A percentile compares a stretch with the other conserved stretches of the same genome.
These are phyloP conservation scores for Phytophthora citricola DNA, from an alignment of 352 stramenopile genomes.

Conservation along the genomic window DNA sequence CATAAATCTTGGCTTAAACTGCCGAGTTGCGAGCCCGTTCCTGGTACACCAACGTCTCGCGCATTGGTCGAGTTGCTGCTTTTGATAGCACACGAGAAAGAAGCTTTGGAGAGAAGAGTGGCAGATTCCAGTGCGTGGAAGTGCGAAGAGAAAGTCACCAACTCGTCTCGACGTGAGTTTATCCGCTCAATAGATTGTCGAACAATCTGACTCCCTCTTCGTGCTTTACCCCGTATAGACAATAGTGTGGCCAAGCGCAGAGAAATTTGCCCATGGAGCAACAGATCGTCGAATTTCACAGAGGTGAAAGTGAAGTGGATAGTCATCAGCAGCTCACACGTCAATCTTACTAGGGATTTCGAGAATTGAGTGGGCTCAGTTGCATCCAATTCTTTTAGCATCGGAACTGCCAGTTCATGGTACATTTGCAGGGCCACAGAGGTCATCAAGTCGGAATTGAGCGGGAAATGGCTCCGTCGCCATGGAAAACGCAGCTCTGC, in stretches of 20 bases:
- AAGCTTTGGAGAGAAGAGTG: slow-evolving; percentile 17
- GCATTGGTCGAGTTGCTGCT: slow-evolving; percentile 8
- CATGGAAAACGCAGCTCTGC: slow-evolving; percentile 34
- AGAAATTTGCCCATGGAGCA: slow-evolving; percentile 54
- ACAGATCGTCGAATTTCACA: slow-evolving; percentile 58
- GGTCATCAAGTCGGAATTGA: slow-evolving; percentile 45
- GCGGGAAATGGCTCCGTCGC: slow-evolving; percentile 22
- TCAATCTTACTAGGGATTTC: slow-evolving; percentile 19
- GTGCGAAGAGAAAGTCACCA: slow-evolving; percentile 44
- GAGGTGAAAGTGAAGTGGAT: slow-evolving; percentile 50
- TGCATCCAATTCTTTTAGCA: slow-evolving; percentile 47
- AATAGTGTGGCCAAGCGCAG: slow-evolving; percentile 52
- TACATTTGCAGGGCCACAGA: slow-evolving; percentile 47
- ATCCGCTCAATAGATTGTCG: slow-evolving; percentile 48
- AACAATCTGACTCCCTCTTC: slow-evolving; percentile 43
- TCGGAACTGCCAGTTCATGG: slow-evolving; percentile 35
- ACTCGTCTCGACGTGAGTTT: slow-evolving; percentile 44
- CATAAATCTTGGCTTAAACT: slow-evolving; percentile 58
- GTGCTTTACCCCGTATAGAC: slow-evolving; percentile 30
- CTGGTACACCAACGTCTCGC: slow-evolving; percentile 54
- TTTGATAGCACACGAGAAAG: slow-evolving; percentile 50
- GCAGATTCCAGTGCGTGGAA: slow-evolving; percentile 27
- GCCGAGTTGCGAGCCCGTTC: slow-evolving; percentile 65
- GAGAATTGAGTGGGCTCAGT: slow-evolving; percentile 28
- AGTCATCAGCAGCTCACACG: slow-evolving; percentile 44